These are phyloP conservation scores for Skeletonema marinoi DNA, from an alignment of 108 stramenopile genomes.

Conservation along the genomic window DNA sequence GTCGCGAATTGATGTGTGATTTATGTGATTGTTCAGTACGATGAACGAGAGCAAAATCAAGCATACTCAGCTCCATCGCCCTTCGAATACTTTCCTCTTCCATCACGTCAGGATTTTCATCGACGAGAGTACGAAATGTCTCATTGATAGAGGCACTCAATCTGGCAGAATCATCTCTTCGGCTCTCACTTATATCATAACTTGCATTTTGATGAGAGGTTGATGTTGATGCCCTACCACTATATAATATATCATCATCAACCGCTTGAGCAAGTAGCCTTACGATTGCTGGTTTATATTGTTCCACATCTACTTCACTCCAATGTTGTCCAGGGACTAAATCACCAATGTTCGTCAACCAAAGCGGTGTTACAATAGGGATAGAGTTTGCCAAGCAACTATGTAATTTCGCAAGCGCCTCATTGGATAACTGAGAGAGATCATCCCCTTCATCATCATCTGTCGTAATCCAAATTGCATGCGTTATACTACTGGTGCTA, in stretches of 20 bases:
- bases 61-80: conserved; percentile 66
- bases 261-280: background rate
- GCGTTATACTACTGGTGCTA: conserved; percentile 12
- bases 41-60: conserved; percentile 60
- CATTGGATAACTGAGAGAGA: conserved; percentile 15
- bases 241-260: background rate
- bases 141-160: conserved; percentile 49
- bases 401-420: conserved; percentile 16
- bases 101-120: conserved; percentile 51
- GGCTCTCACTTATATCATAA: conserved; percentile 4
- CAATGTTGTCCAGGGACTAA: conserved; percentile 49
- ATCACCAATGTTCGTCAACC: conserved; percentile 23
- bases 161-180: conserved; percentile 19
- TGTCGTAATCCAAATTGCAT: conserved; percentile 34
- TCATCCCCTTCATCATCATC: conserved; percentile 2
- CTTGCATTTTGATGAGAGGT: background rate
- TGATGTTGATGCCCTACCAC: background rate
- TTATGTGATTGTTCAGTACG: conserved; percentile 2
- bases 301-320: conserved; percentile 44
- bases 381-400: conserved; percentile 25
- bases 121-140: conserved; percentile 45
- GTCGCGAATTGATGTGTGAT: background rate
- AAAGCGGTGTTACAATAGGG: conserved; percentile 25
- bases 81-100: conserved; percentile 55
- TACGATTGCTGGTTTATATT: conserved; percentile 24